Conservation (phyloP, 129 eudicot species). For the Daucus carota region DNA sequence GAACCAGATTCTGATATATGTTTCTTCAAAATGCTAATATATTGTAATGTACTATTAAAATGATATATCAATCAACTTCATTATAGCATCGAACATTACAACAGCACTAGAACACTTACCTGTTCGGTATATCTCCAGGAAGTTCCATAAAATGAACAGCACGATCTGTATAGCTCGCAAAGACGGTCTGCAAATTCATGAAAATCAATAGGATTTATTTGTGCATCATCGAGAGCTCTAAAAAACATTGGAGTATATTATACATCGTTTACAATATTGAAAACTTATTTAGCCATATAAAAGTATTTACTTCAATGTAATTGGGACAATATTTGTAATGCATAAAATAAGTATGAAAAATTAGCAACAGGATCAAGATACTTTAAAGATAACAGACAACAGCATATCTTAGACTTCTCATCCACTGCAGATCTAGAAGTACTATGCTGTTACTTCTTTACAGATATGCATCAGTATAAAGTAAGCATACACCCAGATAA, state of each 20-base stretch:
- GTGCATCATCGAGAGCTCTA: neutral
- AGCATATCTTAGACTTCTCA: neutral
- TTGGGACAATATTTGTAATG: neutral
- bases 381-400: neutral
- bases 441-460: neutral
- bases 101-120: slow-evolving; percentile 33
- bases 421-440: neutral
- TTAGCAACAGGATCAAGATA: neutral
- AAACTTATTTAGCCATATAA: neutral
- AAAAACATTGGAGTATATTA: neutral
- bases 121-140: slow-evolving; percentile 92
- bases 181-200: slow-evolving; percentile 44
- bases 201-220: slow-evolving; percentile 8
- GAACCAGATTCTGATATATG: neutral
- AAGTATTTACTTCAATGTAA: neutral
- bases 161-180: slow-evolving; percentile 78
- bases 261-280: neutral
- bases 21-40: neutral
- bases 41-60: neutral
- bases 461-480: neutral
- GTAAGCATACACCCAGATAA: neutral
- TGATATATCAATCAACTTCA: neutral
- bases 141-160: slow-evolving; percentile 98
- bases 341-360: neutral
- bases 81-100: neutral